phyloP scores from a whole-genome alignment of 768 basidiomycete species.

The Tylopilus sp. region DNA sequence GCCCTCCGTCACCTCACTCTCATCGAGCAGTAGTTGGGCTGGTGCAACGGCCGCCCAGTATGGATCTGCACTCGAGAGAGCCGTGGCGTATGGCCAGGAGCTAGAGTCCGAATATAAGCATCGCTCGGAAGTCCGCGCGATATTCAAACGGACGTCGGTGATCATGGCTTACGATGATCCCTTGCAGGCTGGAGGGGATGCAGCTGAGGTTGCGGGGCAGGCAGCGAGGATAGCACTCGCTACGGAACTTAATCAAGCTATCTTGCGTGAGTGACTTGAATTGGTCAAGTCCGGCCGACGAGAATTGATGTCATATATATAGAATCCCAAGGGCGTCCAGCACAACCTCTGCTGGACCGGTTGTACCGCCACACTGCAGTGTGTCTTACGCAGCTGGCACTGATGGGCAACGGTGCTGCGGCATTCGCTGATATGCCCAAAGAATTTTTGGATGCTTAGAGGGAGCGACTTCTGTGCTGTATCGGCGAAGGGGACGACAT shows the following conservation, averaged over 20 bases:
- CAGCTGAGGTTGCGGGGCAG: constrained; percentile 65
- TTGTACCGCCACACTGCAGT: constrained; percentile 73
- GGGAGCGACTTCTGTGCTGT: background rate
- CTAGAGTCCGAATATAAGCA: constrained; percentile 66
- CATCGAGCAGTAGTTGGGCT: constrained; percentile 23
- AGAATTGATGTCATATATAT: constrained; percentile 4
- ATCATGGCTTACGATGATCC: constrained; percentile 82
- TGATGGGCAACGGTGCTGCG: constrained; percentile 70
- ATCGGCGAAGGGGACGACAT: background rate
- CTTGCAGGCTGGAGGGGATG: constrained; percentile 58
- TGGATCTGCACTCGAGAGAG: constrained; percentile 57
- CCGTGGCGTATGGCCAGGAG: constrained; percentile 71
- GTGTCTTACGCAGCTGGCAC: constrained; percentile 66
- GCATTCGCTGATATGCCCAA: constrained; percentile 78
- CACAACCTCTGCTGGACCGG: constrained; percentile 68
- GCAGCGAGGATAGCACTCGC: constrained; percentile 63
- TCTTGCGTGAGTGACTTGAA: constrained; percentile 65
- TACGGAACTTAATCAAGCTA: constrained; percentile 76
- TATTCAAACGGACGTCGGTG: constrained; percentile 73
- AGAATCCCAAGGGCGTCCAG: constrained; percentile 80
- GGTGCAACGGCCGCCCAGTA: constrained; percentile 38
- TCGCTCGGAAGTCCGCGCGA: constrained; percentile 58
- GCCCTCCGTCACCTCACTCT: constrained; percentile 27
- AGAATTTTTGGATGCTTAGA: constrained; percentile 59
- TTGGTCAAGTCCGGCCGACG: background rate